Conservation (phyloP, 2,329 filamentous ascomycete genomes). For the Scedosporium aurantiacum region DNA sequence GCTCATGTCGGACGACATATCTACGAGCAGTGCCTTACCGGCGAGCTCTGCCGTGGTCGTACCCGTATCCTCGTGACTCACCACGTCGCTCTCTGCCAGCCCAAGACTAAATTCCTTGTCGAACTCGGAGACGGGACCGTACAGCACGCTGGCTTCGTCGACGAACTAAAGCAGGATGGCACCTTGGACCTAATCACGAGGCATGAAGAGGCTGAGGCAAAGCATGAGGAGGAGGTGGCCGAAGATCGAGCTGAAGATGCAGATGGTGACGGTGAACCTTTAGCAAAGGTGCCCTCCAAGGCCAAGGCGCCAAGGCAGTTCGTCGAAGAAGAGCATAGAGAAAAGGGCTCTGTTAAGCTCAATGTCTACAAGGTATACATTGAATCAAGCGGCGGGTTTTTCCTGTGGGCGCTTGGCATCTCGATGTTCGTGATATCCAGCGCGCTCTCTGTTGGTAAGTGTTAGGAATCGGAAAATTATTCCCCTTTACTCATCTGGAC, state of each 20-base stretch:
- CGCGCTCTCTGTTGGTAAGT: slow-evolving; percentile 39
- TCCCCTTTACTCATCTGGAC: background rate
- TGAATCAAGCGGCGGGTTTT: slow-evolving; percentile 50
- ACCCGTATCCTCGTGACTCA: slow-evolving; percentile 63
- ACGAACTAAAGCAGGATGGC: slow-evolving; percentile 50
- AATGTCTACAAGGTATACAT: slow-evolving; percentile 60
- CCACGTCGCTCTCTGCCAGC: slow-evolving; percentile 35
- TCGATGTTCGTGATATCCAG: slow-evolving; percentile 45
- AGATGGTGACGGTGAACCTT: slow-evolving; percentile 23
- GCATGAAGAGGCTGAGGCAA: slow-evolving; percentile 36
- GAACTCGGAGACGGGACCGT: slow-evolving; percentile 60
- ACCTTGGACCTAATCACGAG: slow-evolving; percentile 45
- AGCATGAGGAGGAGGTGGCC: slow-evolving; percentile 37
- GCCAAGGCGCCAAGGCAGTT: slow-evolving; percentile 51
- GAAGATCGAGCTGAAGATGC: slow-evolving; percentile 30
- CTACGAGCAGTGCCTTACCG: slow-evolving; percentile 64
- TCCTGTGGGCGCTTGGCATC: slow-evolving; percentile 47
- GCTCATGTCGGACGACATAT: slow-evolving; percentile 71
- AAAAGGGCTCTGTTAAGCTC: slow-evolving; percentile 57
- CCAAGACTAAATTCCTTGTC: slow-evolving; percentile 63
- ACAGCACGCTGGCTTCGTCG: slow-evolving; percentile 51
- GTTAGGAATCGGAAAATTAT: slow-evolving; percentile 6
- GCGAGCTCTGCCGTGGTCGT: slow-evolving; percentile 55
- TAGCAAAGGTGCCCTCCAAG: slow-evolving; percentile 41
- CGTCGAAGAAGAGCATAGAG: slow-evolving; percentile 62